Base-by-base conservation (phyloP, 306 rosid genomes). In the Rubus idaeus region DNA sequence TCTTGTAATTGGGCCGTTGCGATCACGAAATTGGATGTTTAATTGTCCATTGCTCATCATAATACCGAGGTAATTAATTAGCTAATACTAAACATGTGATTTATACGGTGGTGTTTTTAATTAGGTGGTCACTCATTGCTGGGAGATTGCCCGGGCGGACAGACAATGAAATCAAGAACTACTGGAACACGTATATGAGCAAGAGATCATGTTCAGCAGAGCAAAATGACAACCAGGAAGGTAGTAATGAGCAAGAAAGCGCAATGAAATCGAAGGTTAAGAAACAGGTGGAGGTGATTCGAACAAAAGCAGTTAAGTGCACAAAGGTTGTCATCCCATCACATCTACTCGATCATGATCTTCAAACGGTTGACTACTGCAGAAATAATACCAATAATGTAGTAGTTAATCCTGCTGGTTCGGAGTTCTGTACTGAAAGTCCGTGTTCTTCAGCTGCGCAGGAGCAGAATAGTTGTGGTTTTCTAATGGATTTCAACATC, bases 131-230 rank as follows among this genome's bases (percentile, higher is more conserved):
- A 35, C 55, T 82, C 16, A 82, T 82, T 1, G 85, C 85, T 1
- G 85, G 85, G 26, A 82, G 85, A 50, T 13, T 82, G 44, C 81
- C 85, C 3, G 85, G 85, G 4, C 81, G 85, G 57, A 82, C 85
- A 23, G 85, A 82, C 85, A 82, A 82, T 73, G 85, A 82, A 67
- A 82, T 82, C 37, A 82, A 82, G 70, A 82, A 82, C 63, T 77
- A 82, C 35, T 76, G 85, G 85, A 82, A 77, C 65, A 82, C 85
- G 41, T 72, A 20, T 40, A 30, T 82, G 42, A 10, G 81, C 57
- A 82, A 71, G 53, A 81, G 35, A 50, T 5, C 49, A 10, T 10
- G 23, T 23, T 14, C 56, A 4, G 7, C 20, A 17, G 39, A 69
- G 8, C 57, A 45, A 50, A 50, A 4, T 50, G 18, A 50, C 17